These are phyloP conservation scores for Penicillium sp. DNA, from an alignment of 2,329 filamentous ascomycete genomes.

Conservation along the genomic window DNA sequence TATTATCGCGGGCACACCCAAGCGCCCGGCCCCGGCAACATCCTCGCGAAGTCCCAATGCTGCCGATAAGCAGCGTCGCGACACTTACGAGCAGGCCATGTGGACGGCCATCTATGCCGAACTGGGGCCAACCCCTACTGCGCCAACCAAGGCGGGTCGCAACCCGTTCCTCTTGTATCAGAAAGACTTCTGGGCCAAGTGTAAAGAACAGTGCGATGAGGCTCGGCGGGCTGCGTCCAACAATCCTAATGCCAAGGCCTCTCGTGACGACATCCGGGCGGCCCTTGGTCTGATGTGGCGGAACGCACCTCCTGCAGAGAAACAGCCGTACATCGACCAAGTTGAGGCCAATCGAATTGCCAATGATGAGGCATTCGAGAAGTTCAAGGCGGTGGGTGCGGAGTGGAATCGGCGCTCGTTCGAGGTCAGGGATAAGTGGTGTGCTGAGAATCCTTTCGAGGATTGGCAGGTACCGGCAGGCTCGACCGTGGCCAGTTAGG, in stretches of 20 bases:
- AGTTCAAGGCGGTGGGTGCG: slow-evolving; percentile 72
- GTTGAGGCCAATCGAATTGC: slow-evolving; percentile 70
- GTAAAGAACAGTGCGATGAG: slow-evolving; percentile 69
- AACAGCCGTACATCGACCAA: slow-evolving; percentile 75
- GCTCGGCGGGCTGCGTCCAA: slow-evolving; percentile 66
- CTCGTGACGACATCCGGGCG: slow-evolving; percentile 74
- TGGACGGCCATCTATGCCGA: slow-evolving; percentile 59
- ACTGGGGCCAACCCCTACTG: slow-evolving; percentile 75
- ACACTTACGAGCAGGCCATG: slow-evolving; percentile 62
- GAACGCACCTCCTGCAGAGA: slow-evolving; percentile 69
- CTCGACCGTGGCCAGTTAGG: background rate
- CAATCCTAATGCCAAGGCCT: slow-evolving; percentile 68
- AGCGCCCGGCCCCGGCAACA: slow-evolving; percentile 26
- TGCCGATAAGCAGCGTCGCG: slow-evolving; percentile 39
- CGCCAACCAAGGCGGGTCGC: slow-evolving; percentile 71
- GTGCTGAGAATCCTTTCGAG: slow-evolving; percentile 42
- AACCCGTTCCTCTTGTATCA: slow-evolving; percentile 92
- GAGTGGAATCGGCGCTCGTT: slow-evolving; percentile 49
- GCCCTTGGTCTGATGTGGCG: slow-evolving; percentile 93
- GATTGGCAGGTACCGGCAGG: slow-evolving; percentile 28
- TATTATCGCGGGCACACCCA: slow-evolving; percentile 25
- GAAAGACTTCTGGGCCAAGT: slow-evolving; percentile 69
- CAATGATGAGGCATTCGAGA: slow-evolving; percentile 65
- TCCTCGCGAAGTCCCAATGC: slow-evolving; percentile 14
- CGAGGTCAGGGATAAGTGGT: slow-evolving; percentile 48